Evolutionary conservation across 2,329 filamentous ascomycete genomes (phyloP).

Genomic region (Penicillium freii): DNA sequence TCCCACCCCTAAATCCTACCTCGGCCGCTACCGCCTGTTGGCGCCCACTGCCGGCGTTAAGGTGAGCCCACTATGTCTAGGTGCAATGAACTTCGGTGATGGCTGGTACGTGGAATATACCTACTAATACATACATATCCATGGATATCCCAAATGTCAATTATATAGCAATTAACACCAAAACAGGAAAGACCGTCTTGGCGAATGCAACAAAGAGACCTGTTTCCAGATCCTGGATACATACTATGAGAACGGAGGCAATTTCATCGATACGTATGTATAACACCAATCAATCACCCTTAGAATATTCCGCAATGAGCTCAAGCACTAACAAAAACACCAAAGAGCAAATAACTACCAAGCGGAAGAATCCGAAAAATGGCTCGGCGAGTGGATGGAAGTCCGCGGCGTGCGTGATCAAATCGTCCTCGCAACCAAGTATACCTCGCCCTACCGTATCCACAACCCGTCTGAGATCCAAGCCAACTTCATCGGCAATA

Average conservation of each 20-base stretch:
- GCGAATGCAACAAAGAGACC: slow-evolving; percentile 49
- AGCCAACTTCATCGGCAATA: slow-evolving; percentile 35
- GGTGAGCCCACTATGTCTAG: slow-evolving; percentile 55
- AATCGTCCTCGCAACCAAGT: slow-evolving; percentile 58
- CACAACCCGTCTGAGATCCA: slow-evolving; percentile 39
- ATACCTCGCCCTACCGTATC: slow-evolving; percentile 37
- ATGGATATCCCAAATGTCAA: not conserved
- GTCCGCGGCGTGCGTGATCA: slow-evolving; percentile 48
- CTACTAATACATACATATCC: not conserved
- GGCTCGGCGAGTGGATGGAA: slow-evolving; percentile 56
- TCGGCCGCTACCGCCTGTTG: slow-evolving; percentile 54
- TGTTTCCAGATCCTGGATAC: slow-evolving; percentile 52
- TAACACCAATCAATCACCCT: not conserved
- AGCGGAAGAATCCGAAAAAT: slow-evolving; percentile 49
- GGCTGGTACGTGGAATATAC: slow-evolving; percentile 38
- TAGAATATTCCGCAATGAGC: no score
- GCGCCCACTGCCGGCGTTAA: slow-evolving; percentile 52
- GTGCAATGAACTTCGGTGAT: slow-evolving; percentile 56
- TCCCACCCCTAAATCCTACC: slow-evolving; percentile 26
- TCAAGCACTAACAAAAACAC: not conserved
- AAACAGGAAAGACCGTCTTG: slow-evolving; percentile 27
- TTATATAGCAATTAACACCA: not conserved
- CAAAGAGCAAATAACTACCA: slow-evolving; percentile 50
- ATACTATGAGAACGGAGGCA: slow-evolving; percentile 52
- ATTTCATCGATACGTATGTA: slow-evolving; percentile 52